Evolutionary conservation across 805 yeast genomes (phyloP).

Genomic region (Vanderwaltozyma verrucispora): DNA sequence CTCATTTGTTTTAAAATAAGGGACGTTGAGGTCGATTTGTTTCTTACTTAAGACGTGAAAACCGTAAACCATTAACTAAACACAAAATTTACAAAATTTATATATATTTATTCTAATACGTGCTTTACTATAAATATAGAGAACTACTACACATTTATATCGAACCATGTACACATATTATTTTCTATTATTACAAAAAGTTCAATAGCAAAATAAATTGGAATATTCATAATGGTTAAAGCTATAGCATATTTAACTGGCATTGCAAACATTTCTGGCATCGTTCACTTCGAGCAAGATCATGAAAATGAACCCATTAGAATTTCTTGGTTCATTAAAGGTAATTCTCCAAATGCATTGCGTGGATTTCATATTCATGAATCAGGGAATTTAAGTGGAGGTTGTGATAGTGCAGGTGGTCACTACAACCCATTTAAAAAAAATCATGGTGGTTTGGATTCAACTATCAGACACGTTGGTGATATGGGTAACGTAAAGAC

Average conservation of each 20-base stretch:
- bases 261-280: conserved; percentile 79
- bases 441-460: conserved; percentile 88
- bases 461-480: conserved; percentile 41
- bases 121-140: no score
- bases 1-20: no score
- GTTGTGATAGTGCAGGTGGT: conserved; percentile 97
- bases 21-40: no score
- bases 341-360: conserved; percentile 77
- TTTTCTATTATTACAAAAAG: no score
- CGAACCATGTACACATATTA: no score
- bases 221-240: conserved; percentile 25
- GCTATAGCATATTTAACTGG: conserved; percentile 94
- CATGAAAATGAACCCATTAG: conserved; percentile 75
- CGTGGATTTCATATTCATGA: conserved; percentile 98
- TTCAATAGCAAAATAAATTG: no score
- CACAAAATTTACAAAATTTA: no score
- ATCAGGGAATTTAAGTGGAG: conserved; percentile 93
- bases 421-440: conserved; percentile 88
- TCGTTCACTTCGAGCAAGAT: conserved; percentile 76
- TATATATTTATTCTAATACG: no score
- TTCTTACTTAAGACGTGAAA: no score
- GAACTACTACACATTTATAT: no score
- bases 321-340: conserved; percentile 80
- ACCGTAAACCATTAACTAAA: no score
- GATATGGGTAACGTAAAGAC: conserved; percentile 92